A percentile compares a stretch with the other conserved stretches of the same genome.
Conservation (phyloP, 352 stramenopile genomes). For the Globisporangium abappressorium region DNA sequence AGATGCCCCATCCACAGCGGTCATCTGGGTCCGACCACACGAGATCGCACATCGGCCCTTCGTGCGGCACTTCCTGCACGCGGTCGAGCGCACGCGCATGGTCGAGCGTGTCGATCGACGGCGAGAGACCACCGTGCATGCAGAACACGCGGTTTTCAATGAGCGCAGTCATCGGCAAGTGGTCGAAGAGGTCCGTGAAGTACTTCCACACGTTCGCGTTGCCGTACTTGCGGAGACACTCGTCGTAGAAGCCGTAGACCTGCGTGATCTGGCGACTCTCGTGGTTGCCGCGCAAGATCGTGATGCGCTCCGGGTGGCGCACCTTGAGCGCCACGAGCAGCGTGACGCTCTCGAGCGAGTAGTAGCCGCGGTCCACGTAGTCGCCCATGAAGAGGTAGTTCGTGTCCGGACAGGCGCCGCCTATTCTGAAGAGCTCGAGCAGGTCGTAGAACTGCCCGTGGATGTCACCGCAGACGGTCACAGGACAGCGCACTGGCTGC, state of each 20-base stretch:
- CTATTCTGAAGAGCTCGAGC: slow-evolving; percentile 88
- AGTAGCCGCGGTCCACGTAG: slow-evolving; percentile 89
- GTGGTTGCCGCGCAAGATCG: slow-evolving; percentile 72
- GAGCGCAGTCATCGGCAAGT: slow-evolving; percentile 84
- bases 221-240: slow-evolving; percentile 68
- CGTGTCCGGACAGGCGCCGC: slow-evolving; percentile 80
- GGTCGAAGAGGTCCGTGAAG: slow-evolving; percentile 89
- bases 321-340: slow-evolving; percentile 85
- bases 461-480: slow-evolving; percentile 88
- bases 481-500: slow-evolving; percentile 79
- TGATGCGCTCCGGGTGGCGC: slow-evolving; percentile 83
- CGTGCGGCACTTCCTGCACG: slow-evolving; percentile 85
- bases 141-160: slow-evolving; percentile 90
- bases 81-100: slow-evolving; percentile 80
- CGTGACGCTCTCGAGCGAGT: slow-evolving; percentile 82
- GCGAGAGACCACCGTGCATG: slow-evolving; percentile 87
- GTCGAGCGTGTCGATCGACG: slow-evolving; percentile 87
- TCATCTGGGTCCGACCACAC: slow-evolving; percentile 90
- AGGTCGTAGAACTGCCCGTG: slow-evolving; percentile 90
- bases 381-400: slow-evolving; percentile 92
- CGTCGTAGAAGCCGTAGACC: slow-evolving; percentile 66
- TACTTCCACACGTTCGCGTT: slow-evolving; percentile 91
- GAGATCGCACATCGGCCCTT: slow-evolving; percentile 86
- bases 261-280: slow-evolving; percentile 38
- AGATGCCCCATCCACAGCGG: slow-evolving; percentile 85